Conservation (phyloP, 768 basidiomycete species). For the Lentinula lateritia region DNA sequence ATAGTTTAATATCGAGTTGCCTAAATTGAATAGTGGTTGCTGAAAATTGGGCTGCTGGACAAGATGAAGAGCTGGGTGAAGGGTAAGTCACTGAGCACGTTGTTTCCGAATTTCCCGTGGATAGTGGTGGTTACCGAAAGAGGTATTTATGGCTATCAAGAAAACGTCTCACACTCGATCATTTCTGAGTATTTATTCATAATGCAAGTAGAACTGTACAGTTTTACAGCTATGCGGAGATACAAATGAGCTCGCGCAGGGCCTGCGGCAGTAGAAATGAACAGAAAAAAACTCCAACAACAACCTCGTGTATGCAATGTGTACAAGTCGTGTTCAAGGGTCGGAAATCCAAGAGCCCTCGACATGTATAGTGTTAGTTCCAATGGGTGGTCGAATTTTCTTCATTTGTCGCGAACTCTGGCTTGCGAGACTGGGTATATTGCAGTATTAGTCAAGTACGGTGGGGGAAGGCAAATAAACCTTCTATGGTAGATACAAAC, state of each 20-base stretch:
- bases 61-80: background rate
- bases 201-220: background rate
- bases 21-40: background rate
- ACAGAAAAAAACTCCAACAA: background rate
- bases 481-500: no score
- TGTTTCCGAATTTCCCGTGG: background rate
- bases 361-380: no score
- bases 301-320: background rate
- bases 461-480: no score
- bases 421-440: no score
- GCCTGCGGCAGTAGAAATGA: background rate
- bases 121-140: slow-evolving; percentile 1
- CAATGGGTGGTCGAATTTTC: no score
- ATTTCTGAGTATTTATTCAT: background rate
- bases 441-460: no score
- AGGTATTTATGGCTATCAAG: background rate
- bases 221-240: background rate
- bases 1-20: background rate
- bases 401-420: no score
- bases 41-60: background rate
- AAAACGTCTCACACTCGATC: background rate
- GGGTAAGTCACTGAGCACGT: background rate
- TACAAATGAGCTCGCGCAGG: background rate
- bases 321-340: background rate
- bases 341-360: background rate